Evolutionary conservation across 306 rosid genomes (phyloP), one percentile per base, ranked within the genome.

Genomic region (Ziziphus jujuba): DNA sequence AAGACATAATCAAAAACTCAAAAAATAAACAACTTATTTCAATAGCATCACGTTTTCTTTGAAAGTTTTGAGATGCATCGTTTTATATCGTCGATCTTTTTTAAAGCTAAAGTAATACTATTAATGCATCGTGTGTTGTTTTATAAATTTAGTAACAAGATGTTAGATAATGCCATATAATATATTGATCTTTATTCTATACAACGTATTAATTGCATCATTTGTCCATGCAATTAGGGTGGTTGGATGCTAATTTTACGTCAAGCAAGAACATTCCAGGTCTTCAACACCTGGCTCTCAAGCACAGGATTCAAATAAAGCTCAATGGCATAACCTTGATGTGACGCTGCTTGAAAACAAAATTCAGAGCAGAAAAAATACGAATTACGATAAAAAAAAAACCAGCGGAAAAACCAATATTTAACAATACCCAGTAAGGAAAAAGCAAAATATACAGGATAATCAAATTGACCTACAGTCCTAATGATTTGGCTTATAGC

Each of bases 201-300:
- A n/a, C n/a, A n/a, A n/a, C n/a, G n/a, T n/a, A n/a, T n/a, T n/a
- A n/a, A n/a, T n/a, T n/a, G n/a, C n/a, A n/a, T n/a, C n/a, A n/a
- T n/a, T n/a, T n/a, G n/a, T n/a, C n/a, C n/a, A n/a, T n/a, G n/a
- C n/a, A n/a, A n/a, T n/a, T n/a, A n/a, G n/a, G n/a, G n/a, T n/a
- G n/a, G 84, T 24, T 85, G 85, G 1, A 96, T 88, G 53, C 91
- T 95, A 67, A 95, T 95, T 66, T 90, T 96, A 6, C 99, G 83
- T 14, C 99, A 84, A 1, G 99, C 97, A 0, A 95, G 79, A 1
- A 91, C 95, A 72, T 95, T 95, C 99, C 99, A 95, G 9, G 99
- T 90, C 71, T 95, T 95, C 56, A 95, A 69, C 49, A 95, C 96
- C 75, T 95, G 99, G 47, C 90, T 95, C 69, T 95, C 99, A 17